Evolutionary conservation across 495 filamentous ascomycete species (phyloP), one percentile per base, ranked within the genome.

Genomic region (Lentithecium fluviatile): DNA sequence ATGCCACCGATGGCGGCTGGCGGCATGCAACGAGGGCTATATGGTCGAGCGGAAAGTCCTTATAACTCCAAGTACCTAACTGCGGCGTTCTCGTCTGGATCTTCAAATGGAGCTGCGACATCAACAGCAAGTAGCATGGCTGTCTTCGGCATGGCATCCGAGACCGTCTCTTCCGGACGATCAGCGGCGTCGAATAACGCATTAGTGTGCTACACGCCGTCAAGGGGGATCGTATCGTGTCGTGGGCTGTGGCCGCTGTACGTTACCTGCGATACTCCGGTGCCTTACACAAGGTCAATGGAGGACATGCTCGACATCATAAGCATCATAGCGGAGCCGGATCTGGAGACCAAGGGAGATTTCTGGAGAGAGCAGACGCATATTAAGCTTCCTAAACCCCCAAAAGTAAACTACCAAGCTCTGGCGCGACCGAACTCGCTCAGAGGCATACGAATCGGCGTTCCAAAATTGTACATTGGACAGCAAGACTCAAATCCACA

Each of bases 1-100:
- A 74, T 74, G 61, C 72, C 72, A 10, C 67, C 73, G 1, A 73
- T 74, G 72, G 73, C 73, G 36, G 64, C 65, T 37, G 68, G 69
- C 7, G 73, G 73, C 34, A 71, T 70, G 68, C 73, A 75, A 42
- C 26, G 71, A 8, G 73, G 73, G 10, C 25, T 73, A 2, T 73
- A 73, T 49, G 73, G 69, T 1, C 65, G 70, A 4, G 71, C 72
- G 1, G 71, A 73, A 55, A 68, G 60, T 46, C 70, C 73, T 0
- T 75, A 75, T 54, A 74, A 74, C 48, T 37, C 53, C 6, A 64
- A 70, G 2, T 75, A 68, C 58, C 58, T 73, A 11, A 66, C 70
- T 6, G 68, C 72, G n/a, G 73, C 70, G 0, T 74, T 70, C 37
- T 69, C 67, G 2, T 73, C 70, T 15, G 72, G 72, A 6, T 74